These are phyloP conservation scores for Dactylonectria macrodidyma DNA, from an alignment of 2,329 filamentous ascomycete species.

Conservation along the genomic window DNA sequence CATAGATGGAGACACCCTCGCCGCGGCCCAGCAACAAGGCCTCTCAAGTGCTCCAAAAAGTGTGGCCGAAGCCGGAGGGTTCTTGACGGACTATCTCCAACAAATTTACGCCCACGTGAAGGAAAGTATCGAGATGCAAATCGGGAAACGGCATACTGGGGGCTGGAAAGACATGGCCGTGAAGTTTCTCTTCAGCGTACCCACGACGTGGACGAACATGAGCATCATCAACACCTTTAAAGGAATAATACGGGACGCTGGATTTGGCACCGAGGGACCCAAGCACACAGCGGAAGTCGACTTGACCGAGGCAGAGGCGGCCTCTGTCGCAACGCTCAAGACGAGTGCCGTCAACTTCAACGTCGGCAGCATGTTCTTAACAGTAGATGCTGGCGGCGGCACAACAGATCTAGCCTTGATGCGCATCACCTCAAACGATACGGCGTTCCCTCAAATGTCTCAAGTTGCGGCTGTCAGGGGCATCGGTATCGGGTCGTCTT, in stretches of 20 bases:
- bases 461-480: slow-evolving; percentile 59
- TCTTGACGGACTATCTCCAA: slow-evolving; percentile 64
- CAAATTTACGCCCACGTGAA: slow-evolving; percentile 66
- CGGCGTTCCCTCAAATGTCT: slow-evolving; percentile 48
- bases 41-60: slow-evolving; percentile 59
- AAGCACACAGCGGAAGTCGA: slow-evolving; percentile 59
- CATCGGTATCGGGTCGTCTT: slow-evolving; percentile 61
- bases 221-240: slow-evolving; percentile 67
- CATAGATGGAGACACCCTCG: slow-evolving; percentile 62
- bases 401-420: slow-evolving; percentile 63
- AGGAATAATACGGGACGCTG: slow-evolving; percentile 60
- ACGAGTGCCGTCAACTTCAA: slow-evolving; percentile 56
- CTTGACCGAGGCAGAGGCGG: slow-evolving; percentile 64
- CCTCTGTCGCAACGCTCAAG: slow-evolving; percentile 63
- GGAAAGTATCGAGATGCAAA: slow-evolving; percentile 58
- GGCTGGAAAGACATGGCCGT: slow-evolving; percentile 63
- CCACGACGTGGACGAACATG: slow-evolving; percentile 69
- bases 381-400: slow-evolving; percentile 62
- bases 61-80: slow-evolving; percentile 60
- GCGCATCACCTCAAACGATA: slow-evolving; percentile 53
- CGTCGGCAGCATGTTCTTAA: slow-evolving; percentile 58
- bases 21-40: slow-evolving; percentile 59
- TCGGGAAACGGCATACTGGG: slow-evolving; percentile 53
- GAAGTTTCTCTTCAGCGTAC: slow-evolving; percentile 70
- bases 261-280: slow-evolving; percentile 62